Evolutionary conservation across 2,329 filamentous ascomycete species (phyloP).

Genomic region (Neurospora sp.): DNA sequence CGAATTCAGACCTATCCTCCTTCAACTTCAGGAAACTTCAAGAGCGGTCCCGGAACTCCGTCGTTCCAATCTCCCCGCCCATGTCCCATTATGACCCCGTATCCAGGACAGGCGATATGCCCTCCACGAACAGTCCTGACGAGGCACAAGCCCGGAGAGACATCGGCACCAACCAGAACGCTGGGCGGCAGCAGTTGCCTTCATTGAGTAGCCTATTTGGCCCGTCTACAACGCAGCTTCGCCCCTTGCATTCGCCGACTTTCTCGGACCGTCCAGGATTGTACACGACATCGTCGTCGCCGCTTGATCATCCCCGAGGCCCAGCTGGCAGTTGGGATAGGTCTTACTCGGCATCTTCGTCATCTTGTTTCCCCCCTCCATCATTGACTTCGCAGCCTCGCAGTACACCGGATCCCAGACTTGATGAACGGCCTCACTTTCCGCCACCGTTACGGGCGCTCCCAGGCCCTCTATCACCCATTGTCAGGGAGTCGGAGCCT

Average conservation of each 20-base stretch:
- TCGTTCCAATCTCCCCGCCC: conserved; percentile 38
- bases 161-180: conserved; percentile 15
- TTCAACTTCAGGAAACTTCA: conserved; percentile 33
- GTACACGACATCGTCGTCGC: conserved; percentile 31
- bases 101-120: conserved; percentile 31
- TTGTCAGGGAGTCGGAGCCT: conserved; percentile 30
- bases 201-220: conserved; percentile 49
- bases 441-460: conserved; percentile 25
- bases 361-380: conserved; percentile 37
- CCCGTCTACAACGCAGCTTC: conserved; percentile 30
- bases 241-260: conserved; percentile 33
- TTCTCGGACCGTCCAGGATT: conserved; percentile 34
- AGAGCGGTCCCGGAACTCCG: conserved; percentile 35
- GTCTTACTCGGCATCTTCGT: conserved; percentile 26
- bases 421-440: conserved; percentile 31
- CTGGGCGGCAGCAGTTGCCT: conserved; percentile 39
- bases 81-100: conserved; percentile 49
- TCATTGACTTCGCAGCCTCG: conserved; percentile 33
- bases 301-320: conserved; percentile 36
- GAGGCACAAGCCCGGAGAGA: conserved; percentile 28
- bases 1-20: conserved; percentile 40
- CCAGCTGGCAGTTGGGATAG: conserved; percentile 28
- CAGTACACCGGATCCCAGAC: conserved; percentile 35
- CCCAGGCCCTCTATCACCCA: conserved; percentile 35
- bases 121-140: conserved; percentile 29